Base-by-base conservation (phyloP, 805 yeast species). In the Soucietia sequanensis region DNA sequence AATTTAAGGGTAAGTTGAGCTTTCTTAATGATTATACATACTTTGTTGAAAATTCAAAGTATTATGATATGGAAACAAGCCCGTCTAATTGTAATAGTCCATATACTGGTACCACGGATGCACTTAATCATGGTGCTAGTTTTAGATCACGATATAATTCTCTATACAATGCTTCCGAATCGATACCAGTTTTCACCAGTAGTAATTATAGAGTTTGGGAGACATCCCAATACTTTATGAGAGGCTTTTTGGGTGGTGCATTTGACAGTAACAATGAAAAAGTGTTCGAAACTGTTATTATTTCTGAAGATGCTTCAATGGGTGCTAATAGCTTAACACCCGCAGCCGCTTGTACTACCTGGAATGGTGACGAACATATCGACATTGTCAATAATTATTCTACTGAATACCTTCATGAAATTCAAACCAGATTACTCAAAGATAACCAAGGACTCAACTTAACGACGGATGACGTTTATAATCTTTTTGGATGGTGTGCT, bases 381-480 rank as follows among this genome's bases (percentile, higher is more conserved):
- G 42, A 39, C 27, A 30, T 44, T 25, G 35, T 44, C 21, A 39
- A 34, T 16, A 29, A 50, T 27, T 60, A 51, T 28, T 65, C 58
- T 58, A 38, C 47, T 41, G 18, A 47, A 3, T 81, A 72, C 52
- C 62, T 81, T 43, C 43, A 49, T 4, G 60, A 56, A 13, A 83
- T 24, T 20, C 5, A 14, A 11, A 38, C 33, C 34, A 37, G 58
- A 39, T 36, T 51, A 25, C 35, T 46, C 34, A 34, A 33, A 20
- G 21, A 14, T 6, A n/a, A 20, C 24, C 37, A 40, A 30, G n/a
- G n/a, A n/a, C 41, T 52, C 37, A 52, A 47, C 46, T 35, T 53
- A 43, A 51, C 52, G 14, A 23, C 34, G 8, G n/a, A 41, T 27
- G 54, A 53, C 22, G 48, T 51, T 14, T 17, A 32, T 14, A 38